Evolutionary conservation across 495 filamentous ascomycete genomes (phyloP), one percentile per base, ranked within the genome.

Genomic region (Neurospora sp.): DNA sequence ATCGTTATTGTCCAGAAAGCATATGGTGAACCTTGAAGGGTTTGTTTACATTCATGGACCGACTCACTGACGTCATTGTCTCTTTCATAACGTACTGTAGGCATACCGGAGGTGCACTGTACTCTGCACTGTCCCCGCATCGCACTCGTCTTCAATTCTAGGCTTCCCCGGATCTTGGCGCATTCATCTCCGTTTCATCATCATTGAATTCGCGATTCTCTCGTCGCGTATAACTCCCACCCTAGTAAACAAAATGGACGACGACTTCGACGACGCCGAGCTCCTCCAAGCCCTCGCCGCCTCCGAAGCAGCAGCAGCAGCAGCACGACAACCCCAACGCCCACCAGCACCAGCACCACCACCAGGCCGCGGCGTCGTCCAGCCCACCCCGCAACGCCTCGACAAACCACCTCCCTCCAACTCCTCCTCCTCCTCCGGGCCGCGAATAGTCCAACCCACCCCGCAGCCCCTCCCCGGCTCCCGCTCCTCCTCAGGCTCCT

Each of bases 401-500:
- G 84, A 86, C 75, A 79, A 80, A 75, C 78, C 80, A 27, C 81
- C 83, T 3, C 81, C 81, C n/a, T 76, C 80, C 18, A 75, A 60
- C 42, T 39, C 79, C 4, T 71, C 77, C 1, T 69, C 73, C 16
- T 41, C 74, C n/a, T 40, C 73, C 0, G 70, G 66, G 31, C 72
- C 87, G 20, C 92, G 92, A 77, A 86, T 96, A 46, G 88, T 94
- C 46, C 95, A 98, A 77, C 94, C 94, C 3, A 96, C 90, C 75
- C 95, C 95, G 3, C 94, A 98, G 83, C 89, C 88, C 14, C 87
- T 97, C 4, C 86, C 93, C 6, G 49, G 49, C 49, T 76, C 84
- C 42, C 90, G 90, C 72, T 85, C 90, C 38, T 60, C 49, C 27
- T 89, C 87, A 0, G 90, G 93, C 3, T 93, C 91, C 20, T 89